Evolutionary conservation across 495 filamentous ascomycete species (phyloP).

Genomic region (Trichoderma erinaceum): DNA sequence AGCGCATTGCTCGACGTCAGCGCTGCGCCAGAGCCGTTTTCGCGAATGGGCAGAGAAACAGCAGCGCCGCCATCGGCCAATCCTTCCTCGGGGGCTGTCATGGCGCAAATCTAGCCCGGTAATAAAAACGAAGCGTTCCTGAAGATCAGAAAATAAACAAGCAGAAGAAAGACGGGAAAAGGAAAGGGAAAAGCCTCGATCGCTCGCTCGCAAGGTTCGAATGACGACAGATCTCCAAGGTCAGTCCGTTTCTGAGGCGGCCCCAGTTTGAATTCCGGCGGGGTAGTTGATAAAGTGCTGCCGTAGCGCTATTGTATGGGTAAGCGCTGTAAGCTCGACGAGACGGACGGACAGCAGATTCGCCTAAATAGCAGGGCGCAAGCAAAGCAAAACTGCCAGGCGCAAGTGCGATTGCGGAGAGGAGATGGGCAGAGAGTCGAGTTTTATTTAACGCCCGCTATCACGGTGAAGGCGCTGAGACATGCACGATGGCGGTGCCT

Average conservation of each 20-base stretch:
- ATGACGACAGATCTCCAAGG: not conserved
- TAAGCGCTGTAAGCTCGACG: not conserved
- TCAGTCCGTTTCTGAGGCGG: not conserved
- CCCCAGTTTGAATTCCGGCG: not conserved
- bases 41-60: not conserved
- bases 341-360: not conserved
- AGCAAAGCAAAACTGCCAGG: not conserved
- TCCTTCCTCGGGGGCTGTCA: not conserved
- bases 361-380: not conserved
- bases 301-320: not conserved
- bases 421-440: not conserved
- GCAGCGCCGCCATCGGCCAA: slow-evolving; percentile 11
- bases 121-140: not conserved
- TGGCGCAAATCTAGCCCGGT: not conserved
- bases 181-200: not conserved
- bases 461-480: too few relatives aligned
- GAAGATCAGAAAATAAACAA: not conserved
- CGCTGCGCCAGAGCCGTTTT: slow-evolving; percentile 4
- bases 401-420: not conserved
- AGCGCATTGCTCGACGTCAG: slow-evolving; percentile 41
- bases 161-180: not conserved
- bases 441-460: not conserved
- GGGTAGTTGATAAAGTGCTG: not conserved
- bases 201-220: not conserved
- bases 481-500: too few relatives aligned